phyloP scores from a whole-genome alignment of 2,329 filamentous ascomycete genomes.

The Massarina eburnea region DNA sequence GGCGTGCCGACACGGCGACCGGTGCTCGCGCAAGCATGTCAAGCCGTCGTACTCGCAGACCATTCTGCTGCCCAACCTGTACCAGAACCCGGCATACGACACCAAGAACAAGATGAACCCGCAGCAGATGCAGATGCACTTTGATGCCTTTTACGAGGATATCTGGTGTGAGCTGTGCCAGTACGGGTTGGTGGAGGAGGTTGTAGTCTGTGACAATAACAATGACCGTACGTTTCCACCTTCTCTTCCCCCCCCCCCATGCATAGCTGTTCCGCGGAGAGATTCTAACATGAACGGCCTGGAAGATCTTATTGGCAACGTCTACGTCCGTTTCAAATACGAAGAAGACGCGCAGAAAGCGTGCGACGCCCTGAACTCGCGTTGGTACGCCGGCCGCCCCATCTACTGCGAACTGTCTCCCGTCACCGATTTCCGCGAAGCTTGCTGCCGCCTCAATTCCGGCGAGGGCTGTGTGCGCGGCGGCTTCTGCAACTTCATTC shows the following conservation, averaged over 20 bases:
- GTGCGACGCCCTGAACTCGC: conserved; percentile 88
- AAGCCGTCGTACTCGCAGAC: conserved; percentile 98
- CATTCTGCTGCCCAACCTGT: conserved; percentile 96
- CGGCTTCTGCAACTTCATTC: conserved; percentile 99
- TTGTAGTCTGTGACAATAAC: conserved; percentile 99
- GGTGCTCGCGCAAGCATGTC: conserved; percentile 97
- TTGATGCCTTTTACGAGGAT: conserved; percentile 99
- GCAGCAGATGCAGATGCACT: conserved; percentile 96
- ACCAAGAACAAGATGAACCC: conserved; percentile 96
- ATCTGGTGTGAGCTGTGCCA: conserved; percentile 99
- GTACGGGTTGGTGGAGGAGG: conserved; percentile 95
- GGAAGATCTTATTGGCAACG: conserved; percentile 91
- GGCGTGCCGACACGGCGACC: conserved; percentile 96
- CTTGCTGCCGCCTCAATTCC: conserved; percentile 90
- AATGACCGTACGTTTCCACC: conserved; percentile 74
- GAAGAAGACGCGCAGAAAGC: conserved; percentile 93
- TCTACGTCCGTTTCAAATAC: conserved; percentile 99
- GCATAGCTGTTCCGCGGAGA: not conserved
- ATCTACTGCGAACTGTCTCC: conserved; percentile 98
- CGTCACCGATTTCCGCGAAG: conserved; percentile 97
- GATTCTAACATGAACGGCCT: conserved; percentile 8
- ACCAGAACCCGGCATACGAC: conserved; percentile 98
- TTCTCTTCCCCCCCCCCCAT: not conserved
- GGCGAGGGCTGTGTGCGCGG: conserved; percentile 95
- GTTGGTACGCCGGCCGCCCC: conserved; percentile 95